These are phyloP conservation scores for Crucihimalaya himalaica DNA, from an alignment of 345 rosid species.

Conservation along the genomic window DNA sequence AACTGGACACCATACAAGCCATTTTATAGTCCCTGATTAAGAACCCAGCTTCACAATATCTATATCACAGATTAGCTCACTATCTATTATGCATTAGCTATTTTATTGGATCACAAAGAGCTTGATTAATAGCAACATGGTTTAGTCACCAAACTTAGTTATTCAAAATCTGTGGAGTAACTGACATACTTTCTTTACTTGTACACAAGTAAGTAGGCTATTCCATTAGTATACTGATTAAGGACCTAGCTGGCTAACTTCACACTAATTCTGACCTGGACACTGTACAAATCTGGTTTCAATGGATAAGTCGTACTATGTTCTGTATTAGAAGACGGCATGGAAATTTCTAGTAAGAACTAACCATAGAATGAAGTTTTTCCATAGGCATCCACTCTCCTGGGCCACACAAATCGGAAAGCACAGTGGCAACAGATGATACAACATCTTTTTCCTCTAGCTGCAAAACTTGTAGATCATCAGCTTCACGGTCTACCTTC, in stretches of 20 bases:
- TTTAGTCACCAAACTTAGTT: neutral
- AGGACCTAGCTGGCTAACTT: neutral
- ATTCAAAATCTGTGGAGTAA: neutral
- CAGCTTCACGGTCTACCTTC: slow-evolving; percentile 88
- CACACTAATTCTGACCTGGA: neutral
- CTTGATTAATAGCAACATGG: neutral
- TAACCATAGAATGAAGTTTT: slow-evolving; percentile 87
- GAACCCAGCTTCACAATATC: no score
- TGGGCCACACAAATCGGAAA: slow-evolving; percentile 97
- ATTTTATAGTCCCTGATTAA: no score
- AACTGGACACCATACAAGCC: no score
- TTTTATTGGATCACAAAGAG: neutral
- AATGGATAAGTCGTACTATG: neutral
- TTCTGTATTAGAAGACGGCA: neutral
- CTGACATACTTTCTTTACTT: neutral
- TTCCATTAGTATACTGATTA: neutral
- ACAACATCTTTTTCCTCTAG: slow-evolving; percentile 98
- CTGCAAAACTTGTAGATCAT: slow-evolving; percentile 85
- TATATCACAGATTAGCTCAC: no score
- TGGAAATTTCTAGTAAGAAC: neutral
- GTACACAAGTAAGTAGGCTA: neutral
- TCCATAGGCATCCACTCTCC: slow-evolving; percentile 99
- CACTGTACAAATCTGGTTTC: neutral
- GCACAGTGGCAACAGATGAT: slow-evolving; percentile 95
- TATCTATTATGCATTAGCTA: no score